These are phyloP conservation scores for Candida nanaspora DNA, from an alignment of 805 yeast species.

Conservation along the genomic window DNA sequence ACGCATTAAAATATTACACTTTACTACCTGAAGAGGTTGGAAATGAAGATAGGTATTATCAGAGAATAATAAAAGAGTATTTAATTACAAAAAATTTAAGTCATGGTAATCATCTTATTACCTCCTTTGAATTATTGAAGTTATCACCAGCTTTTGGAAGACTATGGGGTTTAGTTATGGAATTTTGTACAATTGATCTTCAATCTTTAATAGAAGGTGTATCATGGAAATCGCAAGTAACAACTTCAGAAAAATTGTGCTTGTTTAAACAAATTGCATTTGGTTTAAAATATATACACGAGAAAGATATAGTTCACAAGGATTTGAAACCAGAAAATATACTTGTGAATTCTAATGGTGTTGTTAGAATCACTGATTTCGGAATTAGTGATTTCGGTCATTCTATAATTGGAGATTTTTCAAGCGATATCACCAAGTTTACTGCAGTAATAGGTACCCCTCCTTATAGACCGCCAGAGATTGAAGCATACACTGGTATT, in stretches of 20 bases:
- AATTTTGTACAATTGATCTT: slow-evolving; percentile 56
- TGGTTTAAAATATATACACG: slow-evolving; percentile 59
- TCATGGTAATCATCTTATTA: slow-evolving; percentile 52
- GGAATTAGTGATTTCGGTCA: slow-evolving; percentile 69
- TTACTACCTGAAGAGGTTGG: slow-evolving; percentile 53
- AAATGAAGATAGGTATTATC: slow-evolving; percentile 44
- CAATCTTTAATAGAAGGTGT: slow-evolving; percentile 46
- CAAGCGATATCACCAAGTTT: slow-evolving; percentile 27
- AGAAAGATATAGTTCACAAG: slow-evolving; percentile 59
- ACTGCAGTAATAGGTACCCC: slow-evolving; percentile 67
- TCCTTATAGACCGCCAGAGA: slow-evolving; percentile 78
- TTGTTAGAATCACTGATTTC: slow-evolving; percentile 66
- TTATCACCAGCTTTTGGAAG: slow-evolving; percentile 53
- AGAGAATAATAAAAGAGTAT: slow-evolving; percentile 57
- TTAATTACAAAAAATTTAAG: slow-evolving; percentile 48
- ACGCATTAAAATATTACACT: slow-evolving; percentile 60
- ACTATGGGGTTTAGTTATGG: slow-evolving; percentile 75
- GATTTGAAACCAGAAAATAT: slow-evolving; percentile 75
- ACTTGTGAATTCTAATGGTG: slow-evolving; percentile 49
- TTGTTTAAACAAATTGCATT: slow-evolving; percentile 60
- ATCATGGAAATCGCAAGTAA: slow-evolving; percentile 47
- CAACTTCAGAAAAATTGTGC: slow-evolving; percentile 50
- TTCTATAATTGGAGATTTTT: slow-evolving; percentile 41
- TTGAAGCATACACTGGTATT: slow-evolving; percentile 38
- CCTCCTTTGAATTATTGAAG: slow-evolving; percentile 46